These are phyloP conservation scores for Ambrosia hybrid DNA, from an alignment of 140 eudicot species.

Conservation along the genomic window DNA sequence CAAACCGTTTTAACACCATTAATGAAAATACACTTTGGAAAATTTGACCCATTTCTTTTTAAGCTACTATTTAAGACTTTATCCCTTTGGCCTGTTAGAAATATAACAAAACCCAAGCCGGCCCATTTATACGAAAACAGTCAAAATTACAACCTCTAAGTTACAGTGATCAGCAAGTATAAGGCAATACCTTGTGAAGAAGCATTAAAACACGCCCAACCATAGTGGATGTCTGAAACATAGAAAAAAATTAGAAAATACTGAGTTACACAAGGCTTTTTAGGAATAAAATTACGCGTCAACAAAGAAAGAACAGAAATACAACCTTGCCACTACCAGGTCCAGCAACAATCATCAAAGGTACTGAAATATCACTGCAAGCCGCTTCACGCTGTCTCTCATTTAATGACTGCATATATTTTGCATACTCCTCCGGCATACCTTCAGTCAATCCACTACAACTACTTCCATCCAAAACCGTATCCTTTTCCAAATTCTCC, in stretches of 20 bases:
- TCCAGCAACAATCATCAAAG: slow-evolving; percentile 93
- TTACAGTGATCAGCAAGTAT: neutral
- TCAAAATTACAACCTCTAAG: neutral
- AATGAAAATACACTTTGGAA: neutral
- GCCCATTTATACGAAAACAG: neutral
- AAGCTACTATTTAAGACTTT: neutral
- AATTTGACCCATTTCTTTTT: neutral
- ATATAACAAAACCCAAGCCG: neutral
- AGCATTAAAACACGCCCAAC: slow-evolving; percentile 97
- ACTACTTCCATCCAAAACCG: slow-evolving; percentile 24
- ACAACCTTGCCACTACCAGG: slow-evolving; percentile 99
- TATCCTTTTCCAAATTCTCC: slow-evolving; percentile 32
- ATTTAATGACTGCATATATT: slow-evolving; percentile 68
- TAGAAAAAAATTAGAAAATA: neutral
- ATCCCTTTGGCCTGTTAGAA: neutral
- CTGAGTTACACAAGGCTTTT: slow-evolving; percentile 2
- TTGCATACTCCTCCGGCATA: slow-evolving; percentile 81
- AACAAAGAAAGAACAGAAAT: slow-evolving; percentile 17
- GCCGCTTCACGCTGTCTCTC: slow-evolving; percentile 94
- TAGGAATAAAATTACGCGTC: neutral
- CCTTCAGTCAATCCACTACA: slow-evolving; percentile 28
- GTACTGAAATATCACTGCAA: slow-evolving; percentile 76
- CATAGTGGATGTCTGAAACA: slow-evolving; percentile 90
- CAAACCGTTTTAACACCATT: neutral
- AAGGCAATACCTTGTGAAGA: slow-evolving; percentile 62